Conservation (phyloP, 306 rosid genomes). For the Astragalus membranaceus region DNA sequence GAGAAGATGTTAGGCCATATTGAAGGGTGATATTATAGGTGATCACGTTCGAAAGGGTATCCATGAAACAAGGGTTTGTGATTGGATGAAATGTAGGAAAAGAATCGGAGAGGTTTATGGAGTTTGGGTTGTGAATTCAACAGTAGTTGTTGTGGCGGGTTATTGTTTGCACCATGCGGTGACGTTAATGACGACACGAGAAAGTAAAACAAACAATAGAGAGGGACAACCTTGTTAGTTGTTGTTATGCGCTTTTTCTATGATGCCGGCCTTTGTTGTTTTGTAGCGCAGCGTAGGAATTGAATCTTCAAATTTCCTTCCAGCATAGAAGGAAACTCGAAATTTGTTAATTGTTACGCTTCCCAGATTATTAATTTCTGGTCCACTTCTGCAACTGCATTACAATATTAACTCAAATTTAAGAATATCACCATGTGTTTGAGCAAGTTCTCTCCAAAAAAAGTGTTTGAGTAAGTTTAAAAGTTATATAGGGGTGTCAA, state of each 20-base stretch:
- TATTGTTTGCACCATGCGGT: neutral
- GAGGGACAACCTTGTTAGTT: conserved; percentile 3
- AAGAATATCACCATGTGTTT: too few relatives aligned
- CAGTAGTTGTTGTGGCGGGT: neutral
- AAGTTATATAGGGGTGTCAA: too few relatives aligned
- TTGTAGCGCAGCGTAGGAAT: too few relatives aligned
- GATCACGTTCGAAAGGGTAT: conserved; percentile 48
- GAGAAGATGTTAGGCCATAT: conserved; percentile 6
- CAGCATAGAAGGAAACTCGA: neutral
- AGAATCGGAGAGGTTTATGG: neutral
- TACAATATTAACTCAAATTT: too few relatives aligned
- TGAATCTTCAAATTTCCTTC: neutral
- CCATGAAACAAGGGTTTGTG: conserved; percentile 32
- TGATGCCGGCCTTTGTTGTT: neutral
- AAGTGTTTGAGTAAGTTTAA: too few relatives aligned
- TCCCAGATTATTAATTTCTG: too few relatives aligned
- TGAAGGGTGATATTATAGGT: conserved; percentile 28
- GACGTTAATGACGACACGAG: neutral
- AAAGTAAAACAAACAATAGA: neutral
- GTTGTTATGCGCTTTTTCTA: neutral
- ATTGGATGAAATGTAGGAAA: too few relatives aligned
- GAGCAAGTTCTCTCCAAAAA: too few relatives aligned
- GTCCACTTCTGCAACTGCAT: too few relatives aligned
- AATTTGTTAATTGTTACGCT: neutral
- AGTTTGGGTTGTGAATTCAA: neutral